A percentile compares a stretch with the other conserved stretches of the same genome.
These are phyloP conservation scores for Agrocybe pediades DNA, from an alignment of 768 basidiomycete genomes.

Conservation along the genomic window DNA sequence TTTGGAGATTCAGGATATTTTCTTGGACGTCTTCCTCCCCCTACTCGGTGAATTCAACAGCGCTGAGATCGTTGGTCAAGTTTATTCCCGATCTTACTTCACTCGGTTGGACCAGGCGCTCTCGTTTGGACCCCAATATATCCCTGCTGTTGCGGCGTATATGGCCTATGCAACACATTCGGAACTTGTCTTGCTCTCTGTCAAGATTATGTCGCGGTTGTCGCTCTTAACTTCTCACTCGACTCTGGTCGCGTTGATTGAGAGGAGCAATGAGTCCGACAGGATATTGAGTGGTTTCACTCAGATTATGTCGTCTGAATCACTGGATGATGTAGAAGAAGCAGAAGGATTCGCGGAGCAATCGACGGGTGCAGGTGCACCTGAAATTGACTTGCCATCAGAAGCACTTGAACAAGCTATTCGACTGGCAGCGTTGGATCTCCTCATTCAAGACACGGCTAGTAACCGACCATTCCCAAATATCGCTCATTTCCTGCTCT, in stretches of 20 bases:
- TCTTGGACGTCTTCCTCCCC: conserved; percentile 86
- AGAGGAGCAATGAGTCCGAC: conserved; percentile 82
- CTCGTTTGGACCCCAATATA: conserved; percentile 66
- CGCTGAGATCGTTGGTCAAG: conserved; percentile 50
- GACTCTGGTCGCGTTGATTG: conserved; percentile 75
- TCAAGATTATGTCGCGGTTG: conserved; percentile 74
- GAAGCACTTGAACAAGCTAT: conserved; percentile 67
- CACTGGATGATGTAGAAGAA: conserved; percentile 57
- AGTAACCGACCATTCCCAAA: conserved; percentile 70
- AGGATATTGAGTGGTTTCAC: conserved; percentile 82
- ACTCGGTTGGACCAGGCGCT: conserved; percentile 75
- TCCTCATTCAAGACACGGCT: conserved; percentile 80
- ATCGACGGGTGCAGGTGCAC: conserved; percentile 74
- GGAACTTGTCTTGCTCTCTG: conserved; percentile 73
- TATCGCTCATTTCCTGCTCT: conserved; percentile 84
- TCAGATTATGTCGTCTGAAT: conserved; percentile 62
- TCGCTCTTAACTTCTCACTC: conserved; percentile 69
- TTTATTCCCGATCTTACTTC: conserved; percentile 70
- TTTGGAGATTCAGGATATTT: conserved; percentile 85
- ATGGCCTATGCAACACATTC: conserved; percentile 70
- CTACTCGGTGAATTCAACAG: conserved; percentile 63
- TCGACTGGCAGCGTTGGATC: conserved; percentile 74
- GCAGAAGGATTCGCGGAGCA: conserved; percentile 65
- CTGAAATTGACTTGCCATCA: conserved; percentile 47
- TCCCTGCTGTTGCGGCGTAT: conserved; percentile 83